Conservation (phyloP, 2,329 filamentous ascomycete genomes). For the Colletotrichum aenigma region DNA sequence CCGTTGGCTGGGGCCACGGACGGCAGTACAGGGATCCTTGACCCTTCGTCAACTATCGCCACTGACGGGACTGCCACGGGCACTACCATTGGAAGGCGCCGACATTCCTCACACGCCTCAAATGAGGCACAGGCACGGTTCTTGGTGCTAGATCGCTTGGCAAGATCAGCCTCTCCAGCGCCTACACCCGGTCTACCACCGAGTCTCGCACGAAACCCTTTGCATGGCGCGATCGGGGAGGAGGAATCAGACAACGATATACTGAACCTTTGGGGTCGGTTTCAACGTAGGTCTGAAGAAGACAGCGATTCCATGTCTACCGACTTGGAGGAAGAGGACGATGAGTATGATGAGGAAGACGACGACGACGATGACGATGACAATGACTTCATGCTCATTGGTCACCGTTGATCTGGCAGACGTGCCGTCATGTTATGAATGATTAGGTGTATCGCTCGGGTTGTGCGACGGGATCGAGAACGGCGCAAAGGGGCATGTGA, state of each 20-base stretch:
- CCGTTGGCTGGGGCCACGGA: neutral
- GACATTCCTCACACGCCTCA: conserved; percentile 41
- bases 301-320: conserved; percentile 42
- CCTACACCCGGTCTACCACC: neutral
- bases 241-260: conserved; percentile 51
- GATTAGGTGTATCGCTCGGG: neutral
- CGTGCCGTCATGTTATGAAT: neutral
- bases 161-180: conserved; percentile 24
- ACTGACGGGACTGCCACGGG: neutral
- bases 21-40: neutral
- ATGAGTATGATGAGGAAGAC: conserved; percentile 49
- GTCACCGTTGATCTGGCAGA: conserved; percentile 43
- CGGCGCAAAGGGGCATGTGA: neutral
- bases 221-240: conserved; percentile 35
- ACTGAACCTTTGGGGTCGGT: conserved; percentile 55
- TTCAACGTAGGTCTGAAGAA: conserved; percentile 48
- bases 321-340: conserved; percentile 42
- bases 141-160: conserved; percentile 42
- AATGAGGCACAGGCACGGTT: conserved; percentile 32
- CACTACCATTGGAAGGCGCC: conserved; percentile 27
- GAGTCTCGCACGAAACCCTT: neutral
- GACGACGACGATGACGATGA: conserved; percentile 52
- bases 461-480: neutral
- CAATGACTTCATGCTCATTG: conserved; percentile 54
- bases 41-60: neutral